Evolutionary conservation across 768 basidiomycete species (phyloP).

Genomic region (Agaricus sinodeliciosus): DNA sequence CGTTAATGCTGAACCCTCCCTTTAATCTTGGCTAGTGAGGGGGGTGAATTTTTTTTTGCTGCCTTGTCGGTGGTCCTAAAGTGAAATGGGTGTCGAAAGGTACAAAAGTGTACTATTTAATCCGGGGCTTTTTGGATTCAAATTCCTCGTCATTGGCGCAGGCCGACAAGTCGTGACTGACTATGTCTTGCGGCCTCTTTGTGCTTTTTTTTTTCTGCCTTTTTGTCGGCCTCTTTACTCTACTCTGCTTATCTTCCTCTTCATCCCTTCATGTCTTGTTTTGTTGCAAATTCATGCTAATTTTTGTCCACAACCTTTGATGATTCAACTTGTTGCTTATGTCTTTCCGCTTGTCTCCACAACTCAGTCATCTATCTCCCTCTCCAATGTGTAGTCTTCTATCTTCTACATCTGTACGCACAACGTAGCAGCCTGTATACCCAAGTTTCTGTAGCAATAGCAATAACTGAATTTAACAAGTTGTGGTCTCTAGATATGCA

Average conservation of each 20-base stretch:
- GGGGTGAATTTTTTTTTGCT: neutral
- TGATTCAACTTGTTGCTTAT: neutral
- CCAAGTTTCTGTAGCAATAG: conserved; percentile 7
- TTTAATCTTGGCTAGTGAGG: neutral
- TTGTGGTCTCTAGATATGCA: neutral
- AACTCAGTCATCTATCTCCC: neutral
- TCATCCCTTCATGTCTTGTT: neutral
- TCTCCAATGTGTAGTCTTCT: neutral
- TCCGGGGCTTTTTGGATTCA: no score
- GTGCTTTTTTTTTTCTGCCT: neutral
- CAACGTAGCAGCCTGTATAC: conserved; percentile 2
- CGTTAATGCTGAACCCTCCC: neutral
- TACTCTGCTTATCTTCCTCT: neutral
- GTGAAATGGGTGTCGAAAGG: no score
- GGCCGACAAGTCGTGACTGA: no score
- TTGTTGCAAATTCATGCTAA: neutral
- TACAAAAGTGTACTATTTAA: no score
- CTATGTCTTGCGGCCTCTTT: neutral
- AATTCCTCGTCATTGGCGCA: no score
- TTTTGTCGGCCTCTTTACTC: neutral
- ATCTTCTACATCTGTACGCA: neutral
- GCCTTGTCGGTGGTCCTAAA: no score
- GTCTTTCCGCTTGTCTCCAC: neutral
- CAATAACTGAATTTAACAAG: conserved; percentile 9
- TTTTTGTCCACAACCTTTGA: neutral